Conservation (phyloP, 2,329 filamentous ascomycete genomes). For the Aureobasidium sp. region DNA sequence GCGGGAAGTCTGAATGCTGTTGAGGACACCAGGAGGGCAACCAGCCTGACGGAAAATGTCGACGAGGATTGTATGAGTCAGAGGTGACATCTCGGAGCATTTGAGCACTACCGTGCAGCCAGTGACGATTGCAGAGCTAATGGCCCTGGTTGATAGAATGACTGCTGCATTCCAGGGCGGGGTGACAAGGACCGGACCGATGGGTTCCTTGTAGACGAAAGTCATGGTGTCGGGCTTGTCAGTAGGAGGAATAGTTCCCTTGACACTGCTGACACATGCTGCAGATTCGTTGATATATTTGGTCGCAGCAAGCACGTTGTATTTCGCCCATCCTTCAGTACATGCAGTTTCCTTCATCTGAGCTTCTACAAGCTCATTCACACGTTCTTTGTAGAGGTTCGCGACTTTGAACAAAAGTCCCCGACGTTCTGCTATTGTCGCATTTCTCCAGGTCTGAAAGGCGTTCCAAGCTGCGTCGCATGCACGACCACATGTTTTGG, state of each 20-base stretch:
- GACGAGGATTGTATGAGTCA: constrained; percentile 26
- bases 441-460: constrained; percentile 23
- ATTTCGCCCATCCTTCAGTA: constrained; percentile 31
- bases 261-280: constrained; percentile 16
- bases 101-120: constrained; percentile 21
- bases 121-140: constrained; percentile 18
- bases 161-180: constrained; percentile 21
- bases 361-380: constrained; percentile 18
- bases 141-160: constrained; percentile 16
- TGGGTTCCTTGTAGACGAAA: constrained; percentile 26
- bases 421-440: constrained; percentile 20
- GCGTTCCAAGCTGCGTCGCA: constrained; percentile 22
- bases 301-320: constrained; percentile 24
- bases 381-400: constrained; percentile 21
- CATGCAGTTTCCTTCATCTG: constrained; percentile 27
- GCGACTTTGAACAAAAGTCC: constrained; percentile 23
- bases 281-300: constrained; percentile 24
- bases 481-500: constrained; percentile 18
- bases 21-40: constrained; percentile 34
- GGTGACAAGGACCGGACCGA: constrained; percentile 19
- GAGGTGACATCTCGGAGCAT: constrained; percentile 17
- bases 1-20: constrained; percentile 28
- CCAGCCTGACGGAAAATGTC: constrained; percentile 34
- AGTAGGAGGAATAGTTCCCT: constrained; percentile 12
- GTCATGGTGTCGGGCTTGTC: constrained; percentile 8